Conservation (phyloP, 768 basidiomycete species). For the Mycena belliarum region DNA sequence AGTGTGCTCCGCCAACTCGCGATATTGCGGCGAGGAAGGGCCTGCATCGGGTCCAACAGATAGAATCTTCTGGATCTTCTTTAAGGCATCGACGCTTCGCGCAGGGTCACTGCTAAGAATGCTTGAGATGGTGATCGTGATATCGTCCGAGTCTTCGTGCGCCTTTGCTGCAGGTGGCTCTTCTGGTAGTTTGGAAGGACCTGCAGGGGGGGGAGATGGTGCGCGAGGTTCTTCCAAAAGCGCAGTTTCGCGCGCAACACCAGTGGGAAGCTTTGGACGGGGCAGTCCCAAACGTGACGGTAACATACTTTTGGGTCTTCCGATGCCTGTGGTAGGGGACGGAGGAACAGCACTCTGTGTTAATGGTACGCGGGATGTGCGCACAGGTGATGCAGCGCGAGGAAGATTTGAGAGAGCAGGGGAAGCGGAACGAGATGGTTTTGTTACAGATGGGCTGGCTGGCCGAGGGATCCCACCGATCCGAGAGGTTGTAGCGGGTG, state of each 20-base stretch:
- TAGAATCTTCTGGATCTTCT: constrained; percentile 88
- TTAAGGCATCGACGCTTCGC: constrained; percentile 89
- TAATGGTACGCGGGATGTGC: constrained; percentile 30
- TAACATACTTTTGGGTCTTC: constrained; percentile 65
- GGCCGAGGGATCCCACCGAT: constrained; percentile 48
- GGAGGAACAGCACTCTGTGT: constrained; percentile 33
- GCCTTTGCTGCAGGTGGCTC: constrained; percentile 36
- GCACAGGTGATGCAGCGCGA: constrained; percentile 47
- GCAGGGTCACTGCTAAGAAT: constrained; percentile 86
- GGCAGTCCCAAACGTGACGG: constrained; percentile 77
- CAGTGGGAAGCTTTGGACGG: constrained; percentile 44
- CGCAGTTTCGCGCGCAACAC: constrained; percentile 17
- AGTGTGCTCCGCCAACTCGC: constrained; percentile 75
- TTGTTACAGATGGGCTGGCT: constrained; percentile 42
- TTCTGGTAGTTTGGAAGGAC: constrained; percentile 19
- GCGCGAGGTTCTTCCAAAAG: constrained; percentile 17
- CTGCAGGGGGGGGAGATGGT: constrained; percentile 11
- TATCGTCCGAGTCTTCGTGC: constrained; percentile 51
- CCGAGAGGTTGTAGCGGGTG: constrained; percentile 44
- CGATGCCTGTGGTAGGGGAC: constrained; percentile 45
- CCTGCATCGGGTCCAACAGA: constrained; percentile 74
- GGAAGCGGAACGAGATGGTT: constrained; percentile 36
- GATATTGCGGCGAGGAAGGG: constrained; percentile 67
- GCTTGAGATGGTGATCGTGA: constrained; percentile 82
- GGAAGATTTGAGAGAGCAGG: constrained; percentile 36